Percentiles rank a stretch among this genome's conserved stretches.
Evolutionary conservation across 768 basidiomycete species (phyloP).

Genomic region (Phylloporus arenicola): DNA sequence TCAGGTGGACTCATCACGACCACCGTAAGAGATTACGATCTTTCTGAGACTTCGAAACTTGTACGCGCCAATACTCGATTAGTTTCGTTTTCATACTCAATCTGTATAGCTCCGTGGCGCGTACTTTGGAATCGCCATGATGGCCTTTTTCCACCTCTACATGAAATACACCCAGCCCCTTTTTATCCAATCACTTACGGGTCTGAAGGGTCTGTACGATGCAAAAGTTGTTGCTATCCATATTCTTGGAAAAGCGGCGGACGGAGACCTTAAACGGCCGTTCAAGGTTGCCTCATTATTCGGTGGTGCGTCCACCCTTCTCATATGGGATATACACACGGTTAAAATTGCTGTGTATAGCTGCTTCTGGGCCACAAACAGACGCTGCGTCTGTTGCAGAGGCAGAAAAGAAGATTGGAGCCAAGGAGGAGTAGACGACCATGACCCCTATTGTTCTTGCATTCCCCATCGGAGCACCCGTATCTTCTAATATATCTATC

Average conservation of each 20-base stretch:
- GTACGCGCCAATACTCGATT: constrained; percentile 39
- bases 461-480: constrained; percentile 3
- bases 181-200: constrained; percentile 94
- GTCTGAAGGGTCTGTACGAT: constrained; percentile 86
- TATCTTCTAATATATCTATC: constrained; percentile 12
- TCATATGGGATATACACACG: not conserved
- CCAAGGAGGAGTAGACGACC: constrained; percentile 59
- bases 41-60: constrained; percentile 78
- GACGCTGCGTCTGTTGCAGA: constrained; percentile 83
- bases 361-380: constrained; percentile 67
- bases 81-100: not conserved
- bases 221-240: constrained; percentile 81
- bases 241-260: constrained; percentile 70
- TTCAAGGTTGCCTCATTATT: constrained; percentile 78
- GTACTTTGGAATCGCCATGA: constrained; percentile 78
- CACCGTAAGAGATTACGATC: constrained; percentile 91
- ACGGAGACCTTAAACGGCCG: constrained; percentile 85
- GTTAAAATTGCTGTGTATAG: constrained; percentile 21
- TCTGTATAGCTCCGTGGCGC: constrained; percentile 50
- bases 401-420: constrained; percentile 78
- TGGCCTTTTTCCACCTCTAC: constrained; percentile 90
- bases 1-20: constrained; percentile 79
- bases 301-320: constrained; percentile 44
- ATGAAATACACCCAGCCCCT: constrained; percentile 94
- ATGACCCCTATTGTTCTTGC: constrained; percentile 11